Evolutionary conservation across 768 basidiomycete species (phyloP).

Genomic region (Coprinopsis cinerea): DNA sequence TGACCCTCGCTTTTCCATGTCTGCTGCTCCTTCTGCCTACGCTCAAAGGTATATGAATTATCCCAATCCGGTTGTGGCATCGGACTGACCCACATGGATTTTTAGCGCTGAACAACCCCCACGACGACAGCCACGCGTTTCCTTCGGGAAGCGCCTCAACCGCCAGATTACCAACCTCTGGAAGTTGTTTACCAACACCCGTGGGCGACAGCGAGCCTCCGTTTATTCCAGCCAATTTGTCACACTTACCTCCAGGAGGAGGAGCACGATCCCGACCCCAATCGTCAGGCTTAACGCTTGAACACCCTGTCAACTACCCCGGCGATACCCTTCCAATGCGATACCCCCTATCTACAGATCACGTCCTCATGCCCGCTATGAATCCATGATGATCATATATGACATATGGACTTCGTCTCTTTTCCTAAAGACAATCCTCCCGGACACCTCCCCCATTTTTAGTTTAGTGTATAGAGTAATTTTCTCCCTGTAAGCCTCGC

Average conservation of each 20-base stretch:
- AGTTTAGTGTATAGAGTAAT: no score
- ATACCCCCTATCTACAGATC: no score
- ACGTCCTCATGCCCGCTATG: no score
- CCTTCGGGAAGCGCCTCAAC: background rate
- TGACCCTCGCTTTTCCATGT: slow-evolving; percentile 4
- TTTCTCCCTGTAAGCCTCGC: no score
- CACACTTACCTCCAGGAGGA: background rate
- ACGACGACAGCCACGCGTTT: background rate
- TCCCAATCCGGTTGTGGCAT: background rate
- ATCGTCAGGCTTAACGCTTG: no score
- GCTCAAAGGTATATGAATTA: background rate
- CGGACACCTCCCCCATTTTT: no score
- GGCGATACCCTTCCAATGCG: no score
- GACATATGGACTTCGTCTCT: no score
- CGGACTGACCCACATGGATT: background rate
- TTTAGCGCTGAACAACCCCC: background rate
- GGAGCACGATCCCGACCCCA: no score
- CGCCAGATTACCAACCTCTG: background rate
- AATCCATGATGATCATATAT: no score
- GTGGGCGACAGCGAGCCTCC: background rate
- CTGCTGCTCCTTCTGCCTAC: background rate
- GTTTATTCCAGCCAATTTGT: slow-evolving; percentile 1
- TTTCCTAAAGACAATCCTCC: no score
- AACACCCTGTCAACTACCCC: no score
- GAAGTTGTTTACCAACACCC: slow-evolving; percentile 3